Evolutionary conservation across 2,329 filamentous ascomycete species (phyloP).

Genomic region (Cladosporium sphaerospermum): DNA sequence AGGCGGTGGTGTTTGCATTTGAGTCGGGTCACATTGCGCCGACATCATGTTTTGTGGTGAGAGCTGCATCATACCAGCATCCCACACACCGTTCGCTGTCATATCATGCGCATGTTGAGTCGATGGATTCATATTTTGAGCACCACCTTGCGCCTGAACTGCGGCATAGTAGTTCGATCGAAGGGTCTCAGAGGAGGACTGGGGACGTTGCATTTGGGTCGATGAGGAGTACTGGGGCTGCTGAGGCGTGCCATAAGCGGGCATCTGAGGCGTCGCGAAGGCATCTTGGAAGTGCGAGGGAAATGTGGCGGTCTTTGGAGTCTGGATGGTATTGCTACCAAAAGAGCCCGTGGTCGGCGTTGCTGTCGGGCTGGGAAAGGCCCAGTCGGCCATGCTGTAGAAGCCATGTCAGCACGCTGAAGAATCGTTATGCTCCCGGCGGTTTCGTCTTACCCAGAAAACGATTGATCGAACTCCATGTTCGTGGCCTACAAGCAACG

Average conservation of each 20-base stretch:
- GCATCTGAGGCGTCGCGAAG: constrained; percentile 44
- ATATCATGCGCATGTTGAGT: constrained; percentile 4
- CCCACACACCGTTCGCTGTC: not conserved
- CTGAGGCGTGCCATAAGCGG: constrained; percentile 31
- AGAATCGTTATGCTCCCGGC: constrained; percentile 1
- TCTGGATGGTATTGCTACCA: constrained; percentile 35
- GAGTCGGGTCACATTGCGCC: constrained; percentile 29
- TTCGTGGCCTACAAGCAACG: constrained; percentile 8
- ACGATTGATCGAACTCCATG: constrained; percentile 23
- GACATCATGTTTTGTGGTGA: constrained; percentile 11
- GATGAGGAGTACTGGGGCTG: constrained; percentile 23
- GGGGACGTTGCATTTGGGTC: constrained; percentile 23
- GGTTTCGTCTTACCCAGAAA: constrained; percentile 16
- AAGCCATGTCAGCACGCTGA: constrained; percentile 13
- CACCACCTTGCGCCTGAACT: constrained; percentile 16
- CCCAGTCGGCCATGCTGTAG: constrained; percentile 41
- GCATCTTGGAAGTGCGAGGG: constrained; percentile 45
- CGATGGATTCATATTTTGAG: constrained; percentile 14
- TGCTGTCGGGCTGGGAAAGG: constrained; percentile 45
- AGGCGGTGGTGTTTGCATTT: constrained; percentile 58
- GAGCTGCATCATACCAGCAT: constrained; percentile 2
- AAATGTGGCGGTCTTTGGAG: constrained; percentile 38
- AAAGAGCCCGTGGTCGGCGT: constrained; percentile 40
- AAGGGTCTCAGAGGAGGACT: constrained; percentile 22
- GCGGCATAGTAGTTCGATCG: constrained; percentile 24